Evolutionary conservation across 176 grass and related monocot species (phyloP).

Genomic region (Ampelocalamus luodianensis): DNA sequence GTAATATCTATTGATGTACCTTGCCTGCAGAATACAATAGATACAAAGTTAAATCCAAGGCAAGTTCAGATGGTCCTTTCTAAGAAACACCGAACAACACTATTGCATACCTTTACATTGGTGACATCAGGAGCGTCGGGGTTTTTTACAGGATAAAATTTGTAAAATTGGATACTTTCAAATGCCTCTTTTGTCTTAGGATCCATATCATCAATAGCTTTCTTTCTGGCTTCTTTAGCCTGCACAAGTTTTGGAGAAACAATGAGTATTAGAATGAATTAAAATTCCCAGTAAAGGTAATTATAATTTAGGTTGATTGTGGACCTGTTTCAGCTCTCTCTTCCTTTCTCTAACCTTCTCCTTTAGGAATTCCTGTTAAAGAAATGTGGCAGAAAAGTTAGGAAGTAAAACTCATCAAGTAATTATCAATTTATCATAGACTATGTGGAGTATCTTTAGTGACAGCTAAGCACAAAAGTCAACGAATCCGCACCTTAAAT

Average conservation of each 20-base stretch:
- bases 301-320: conserved; percentile 13
- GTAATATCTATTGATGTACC: conserved; percentile 84
- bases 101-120: conserved; percentile 65
- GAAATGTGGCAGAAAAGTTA: conserved; percentile 21
- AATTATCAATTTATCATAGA: background rate
- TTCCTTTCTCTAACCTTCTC: conserved; percentile 82
- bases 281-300: background rate
- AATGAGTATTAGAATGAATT: conserved; percentile 5
- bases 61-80: background rate
- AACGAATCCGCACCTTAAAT: conserved; percentile 60
- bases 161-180: conserved; percentile 83
- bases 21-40: conserved; percentile 48
- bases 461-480: conserved; percentile 3
- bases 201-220: conserved; percentile 86
- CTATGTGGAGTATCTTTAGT: background rate
- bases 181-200: conserved; percentile 68
- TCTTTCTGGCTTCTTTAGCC: conserved; percentile 83
- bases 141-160: conserved; percentile 83
- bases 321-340: conserved; percentile 68
- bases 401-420: background rate
- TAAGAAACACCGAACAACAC: background rate
- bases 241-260: conserved; percentile 41
- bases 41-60: background rate
- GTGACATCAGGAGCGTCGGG: conserved; percentile 72
- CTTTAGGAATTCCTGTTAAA: conserved; percentile 76